phyloP scores from a whole-genome alignment of 106 monocot species.

The Chionographis japonica region DNA sequence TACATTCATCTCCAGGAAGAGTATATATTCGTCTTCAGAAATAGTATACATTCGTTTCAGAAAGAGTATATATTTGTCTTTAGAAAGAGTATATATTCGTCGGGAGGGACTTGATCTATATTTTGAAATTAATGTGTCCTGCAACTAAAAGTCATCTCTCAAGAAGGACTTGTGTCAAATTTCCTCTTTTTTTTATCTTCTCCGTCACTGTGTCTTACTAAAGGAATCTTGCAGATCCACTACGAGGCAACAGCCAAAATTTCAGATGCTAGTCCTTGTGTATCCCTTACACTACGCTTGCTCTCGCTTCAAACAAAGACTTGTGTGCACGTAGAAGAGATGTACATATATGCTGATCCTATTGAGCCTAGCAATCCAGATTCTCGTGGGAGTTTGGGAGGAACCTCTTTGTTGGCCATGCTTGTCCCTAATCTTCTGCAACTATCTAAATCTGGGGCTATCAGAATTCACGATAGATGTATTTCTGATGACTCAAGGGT shows the following conservation, averaged over 20 bases:
- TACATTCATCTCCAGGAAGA: too few species aligned
- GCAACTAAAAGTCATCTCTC: too few species aligned
- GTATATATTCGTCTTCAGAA: too few species aligned
- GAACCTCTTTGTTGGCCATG: constrained; percentile 62
- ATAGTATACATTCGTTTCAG: too few species aligned
- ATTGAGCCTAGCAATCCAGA: constrained; percentile 31
- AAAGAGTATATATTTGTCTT: too few species aligned
- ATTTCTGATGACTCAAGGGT: constrained; percentile 11
- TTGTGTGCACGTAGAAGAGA: constrained; percentile 64
- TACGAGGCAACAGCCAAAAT: constrained; percentile 95
- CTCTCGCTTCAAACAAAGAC: constrained; percentile 70
- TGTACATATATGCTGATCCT: constrained; percentile 88
- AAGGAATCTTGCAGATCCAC: constrained; percentile 37
- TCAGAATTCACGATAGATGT: constrained; percentile 14
- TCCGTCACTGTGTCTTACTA: constrained; percentile 7
- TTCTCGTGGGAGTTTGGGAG: constrained; percentile 5
- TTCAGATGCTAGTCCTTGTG: constrained; percentile 68
- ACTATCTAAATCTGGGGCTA: constrained; percentile 46
- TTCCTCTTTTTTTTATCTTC: not conserved
- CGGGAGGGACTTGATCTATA: too few species aligned
- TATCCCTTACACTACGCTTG: constrained; percentile 62
- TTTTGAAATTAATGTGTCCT: too few species aligned
- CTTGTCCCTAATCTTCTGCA: constrained; percentile 72
- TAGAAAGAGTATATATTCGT: too few species aligned
- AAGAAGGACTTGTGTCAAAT: too few species aligned